Evolutionary conservation across 2,329 filamentous ascomycete species (phyloP).

Genomic region (Orbilia oligospora): DNA sequence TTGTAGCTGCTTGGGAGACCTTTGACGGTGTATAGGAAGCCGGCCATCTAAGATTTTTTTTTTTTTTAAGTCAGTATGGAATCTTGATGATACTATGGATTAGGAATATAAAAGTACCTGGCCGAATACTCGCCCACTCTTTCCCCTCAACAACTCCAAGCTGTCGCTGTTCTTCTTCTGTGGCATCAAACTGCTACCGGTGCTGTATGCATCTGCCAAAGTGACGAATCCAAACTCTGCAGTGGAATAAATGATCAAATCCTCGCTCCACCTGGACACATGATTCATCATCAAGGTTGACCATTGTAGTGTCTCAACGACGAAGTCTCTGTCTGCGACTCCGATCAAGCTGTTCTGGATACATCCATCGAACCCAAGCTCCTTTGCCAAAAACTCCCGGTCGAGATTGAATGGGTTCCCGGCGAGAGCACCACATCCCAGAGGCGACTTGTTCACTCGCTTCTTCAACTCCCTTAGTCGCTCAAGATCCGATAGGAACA

Average conservation of each 20-base stretch:
- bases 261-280: slow-evolving; percentile 84
- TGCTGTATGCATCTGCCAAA: slow-evolving; percentile 84
- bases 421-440: slow-evolving; percentile 82
- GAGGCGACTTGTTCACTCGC: slow-evolving; percentile 79
- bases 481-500: slow-evolving; percentile 81
- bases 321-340: slow-evolving; percentile 84
- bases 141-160: slow-evolving; percentile 80
- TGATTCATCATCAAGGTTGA: slow-evolving; percentile 83
- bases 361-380: slow-evolving; percentile 83
- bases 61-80: slow-evolving; percentile 12
- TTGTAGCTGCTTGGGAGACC: slow-evolving; percentile 87
- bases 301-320: slow-evolving; percentile 86
- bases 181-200: slow-evolving; percentile 82
- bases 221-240: slow-evolving; percentile 82
- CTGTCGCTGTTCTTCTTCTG: slow-evolving; percentile 88
- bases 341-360: slow-evolving; percentile 83
- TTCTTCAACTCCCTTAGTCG: slow-evolving; percentile 80
- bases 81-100: background rate
- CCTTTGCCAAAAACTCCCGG: slow-evolving; percentile 81
- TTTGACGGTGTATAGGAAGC: slow-evolving; percentile 70
- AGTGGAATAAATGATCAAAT: slow-evolving; percentile 85
- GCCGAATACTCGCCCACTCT: slow-evolving; percentile 82
- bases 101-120: slow-evolving; percentile 71
- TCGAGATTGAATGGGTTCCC: slow-evolving; percentile 88
- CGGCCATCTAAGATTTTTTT: slow-evolving; percentile 62